Evolutionary conservation across 768 basidiomycete species (phyloP).

Genomic region (Pisolithus marmoratus): DNA sequence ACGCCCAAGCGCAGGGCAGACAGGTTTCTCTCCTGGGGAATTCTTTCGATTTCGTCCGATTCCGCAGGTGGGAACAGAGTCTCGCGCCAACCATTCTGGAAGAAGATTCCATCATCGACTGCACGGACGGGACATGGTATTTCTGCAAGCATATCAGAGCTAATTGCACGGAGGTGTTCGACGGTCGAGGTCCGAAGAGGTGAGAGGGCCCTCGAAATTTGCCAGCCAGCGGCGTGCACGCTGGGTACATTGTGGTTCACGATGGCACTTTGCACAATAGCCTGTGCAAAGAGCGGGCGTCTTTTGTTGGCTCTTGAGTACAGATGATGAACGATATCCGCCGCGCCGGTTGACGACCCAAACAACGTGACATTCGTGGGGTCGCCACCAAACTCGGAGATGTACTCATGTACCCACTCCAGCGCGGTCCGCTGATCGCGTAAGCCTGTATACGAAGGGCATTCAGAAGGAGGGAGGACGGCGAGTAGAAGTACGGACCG

Average conservation of each 20-base stretch:
- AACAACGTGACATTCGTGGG: slow-evolving; percentile 41
- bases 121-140: slow-evolving; percentile 47
- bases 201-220: slow-evolving; percentile 59
- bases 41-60: slow-evolving; percentile 13
- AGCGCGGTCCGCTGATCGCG: slow-evolving; percentile 60
- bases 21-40: slow-evolving; percentile 10
- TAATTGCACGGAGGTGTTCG: slow-evolving; percentile 57
- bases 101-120: slow-evolving; percentile 67
- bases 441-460: slow-evolving; percentile 35
- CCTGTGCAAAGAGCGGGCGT: slow-evolving; percentile 61
- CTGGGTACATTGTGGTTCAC: slow-evolving; percentile 59
- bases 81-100: slow-evolving; percentile 55
- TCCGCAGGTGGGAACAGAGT: slow-evolving; percentile 31
- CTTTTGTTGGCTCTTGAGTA: slow-evolving; percentile 58
- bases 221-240: slow-evolving; percentile 56
- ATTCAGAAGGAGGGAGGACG: slow-evolving; percentile 1
- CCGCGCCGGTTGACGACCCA: slow-evolving; percentile 38
- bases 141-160: slow-evolving; percentile 51
- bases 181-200: slow-evolving; percentile 48
- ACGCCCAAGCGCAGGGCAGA: slow-evolving; percentile 20
- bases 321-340: slow-evolving; percentile 57
- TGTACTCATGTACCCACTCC: slow-evolving; percentile 57
- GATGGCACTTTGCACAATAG: slow-evolving; percentile 69
- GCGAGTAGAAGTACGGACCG: slow-evolving; percentile 36
- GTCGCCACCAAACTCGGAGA: slow-evolving; percentile 63